Percentiles rank a stretch among this genome's conserved stretches.
Evolutionary conservation across 441 rosid genomes (phyloP).

Genomic region (Pelargonium australe): DNA sequence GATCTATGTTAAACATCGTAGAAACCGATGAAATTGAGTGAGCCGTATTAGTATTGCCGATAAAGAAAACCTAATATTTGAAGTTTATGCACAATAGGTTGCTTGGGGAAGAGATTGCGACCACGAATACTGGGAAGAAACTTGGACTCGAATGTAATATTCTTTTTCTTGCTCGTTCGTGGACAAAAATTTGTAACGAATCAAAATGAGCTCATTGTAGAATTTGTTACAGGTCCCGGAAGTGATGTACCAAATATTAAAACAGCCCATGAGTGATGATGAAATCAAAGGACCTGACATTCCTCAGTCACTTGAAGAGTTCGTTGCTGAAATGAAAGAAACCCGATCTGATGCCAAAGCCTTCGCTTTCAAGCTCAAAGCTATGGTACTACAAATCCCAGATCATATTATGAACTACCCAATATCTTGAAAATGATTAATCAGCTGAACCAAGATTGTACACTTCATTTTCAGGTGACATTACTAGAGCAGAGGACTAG

Average conservation of each 20-base stretch:
- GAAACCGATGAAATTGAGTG: no score
- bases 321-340: slow-evolving; percentile 57
- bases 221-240: slow-evolving; percentile 59
- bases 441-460: no score
- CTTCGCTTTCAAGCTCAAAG: slow-evolving; percentile 80
- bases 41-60: no score
- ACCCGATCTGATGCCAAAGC: slow-evolving; percentile 54
- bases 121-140: slow-evolving; percentile 71
- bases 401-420: not conserved
- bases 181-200: no score
- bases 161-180: slow-evolving; percentile 3
- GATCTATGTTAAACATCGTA: no score
- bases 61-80: not conserved
- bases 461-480: slow-evolving; percentile 38
- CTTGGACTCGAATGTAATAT: slow-evolving; percentile 50
- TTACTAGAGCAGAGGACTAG: slow-evolving; percentile 88
- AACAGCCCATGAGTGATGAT: slow-evolving; percentile 54
- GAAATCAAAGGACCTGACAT: slow-evolving; percentile 63
- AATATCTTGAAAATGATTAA: no score
- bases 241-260: slow-evolving; percentile 64
- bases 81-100: slow-evolving; percentile 36
- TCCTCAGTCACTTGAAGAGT: slow-evolving; percentile 81
- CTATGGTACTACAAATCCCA: slow-evolving; percentile 46
- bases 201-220: not conserved
- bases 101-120: slow-evolving; percentile 70